Conservation (phyloP, 2,329 filamentous ascomycete genomes). For the Fusarium denticulatum region DNA sequence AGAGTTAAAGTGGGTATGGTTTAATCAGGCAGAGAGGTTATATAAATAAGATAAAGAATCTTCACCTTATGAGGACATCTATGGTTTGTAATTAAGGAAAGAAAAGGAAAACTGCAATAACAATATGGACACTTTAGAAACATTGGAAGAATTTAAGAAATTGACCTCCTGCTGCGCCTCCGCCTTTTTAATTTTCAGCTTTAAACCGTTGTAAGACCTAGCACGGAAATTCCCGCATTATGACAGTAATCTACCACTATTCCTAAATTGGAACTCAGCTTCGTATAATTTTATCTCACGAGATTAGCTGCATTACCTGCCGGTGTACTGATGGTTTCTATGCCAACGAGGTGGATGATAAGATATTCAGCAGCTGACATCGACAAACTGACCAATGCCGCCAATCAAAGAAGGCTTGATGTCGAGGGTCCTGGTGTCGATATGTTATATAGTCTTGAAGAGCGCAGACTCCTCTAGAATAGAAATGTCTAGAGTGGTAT, state of each 20-base stretch:
- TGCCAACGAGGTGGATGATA: not conserved
- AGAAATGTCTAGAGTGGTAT: too few relatives aligned
- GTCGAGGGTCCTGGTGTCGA: not conserved
- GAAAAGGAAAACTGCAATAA: fast-evolving
- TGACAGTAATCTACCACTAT: not conserved
- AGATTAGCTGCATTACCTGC: not conserved
- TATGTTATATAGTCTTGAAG: not conserved
- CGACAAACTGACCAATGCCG: not conserved
- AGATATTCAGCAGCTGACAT: not conserved
- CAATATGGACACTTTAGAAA: fast-evolving
- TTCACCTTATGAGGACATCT: fast-evolving
- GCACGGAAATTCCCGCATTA: not conserved
- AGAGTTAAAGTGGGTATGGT: not conserved
- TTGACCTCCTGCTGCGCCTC: not conserved
- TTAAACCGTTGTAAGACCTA: not conserved
- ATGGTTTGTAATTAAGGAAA: fast-evolving
- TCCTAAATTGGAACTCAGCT: not conserved
- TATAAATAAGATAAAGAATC: too few relatives aligned
- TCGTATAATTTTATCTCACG: too few relatives aligned
- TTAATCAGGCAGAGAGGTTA: not conserved
- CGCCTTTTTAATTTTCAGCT: not conserved
- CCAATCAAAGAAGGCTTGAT: not conserved
- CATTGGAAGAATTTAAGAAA: not conserved
- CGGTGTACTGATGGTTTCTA: not conserved
- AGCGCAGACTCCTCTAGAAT: not conserved